Base-by-base conservation (phyloP, 1,284 basidiomycete species). In the Afroboletus lepidellus region DNA sequence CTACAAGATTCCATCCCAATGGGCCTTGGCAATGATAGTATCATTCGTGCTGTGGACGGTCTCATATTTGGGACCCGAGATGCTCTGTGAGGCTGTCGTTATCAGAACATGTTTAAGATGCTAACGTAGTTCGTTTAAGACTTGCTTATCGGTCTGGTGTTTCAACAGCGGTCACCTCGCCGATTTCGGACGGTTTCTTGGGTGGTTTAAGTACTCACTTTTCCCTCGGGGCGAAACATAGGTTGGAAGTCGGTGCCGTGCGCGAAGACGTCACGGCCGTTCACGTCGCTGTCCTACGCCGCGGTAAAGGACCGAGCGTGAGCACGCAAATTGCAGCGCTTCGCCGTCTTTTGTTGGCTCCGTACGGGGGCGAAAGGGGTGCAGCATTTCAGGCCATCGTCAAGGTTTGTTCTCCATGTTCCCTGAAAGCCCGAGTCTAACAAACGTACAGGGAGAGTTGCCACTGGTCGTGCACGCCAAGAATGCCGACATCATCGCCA, bases 401-500 rank as follows among this genome's bases (percentile, higher is more conserved):
- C 27, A 65, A 55, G 51, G 72, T 58, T 36, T 45, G 15, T 38
- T 33, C 34, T 9, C 39, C 27, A 24, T 16, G 18, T 34, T 18
- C 20, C 8, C 8, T 4, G 16, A 25, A 45, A 0, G 11, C 3
- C 8, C 8, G 5, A 46, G 44, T 37, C 47, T 64, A n/a, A 66
- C 30, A 13, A 36, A 25, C 6, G 21, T 18, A 30, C 49, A 78
- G 69, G 81, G 85, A 27, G 60, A 74, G 32, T 54, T 82, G 13
- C 78, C 83, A 9, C 65, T 90, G 39, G 80, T 87, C 2, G 71
- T 87, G 20, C 70, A 77, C 2, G 77, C 77, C 0, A 70, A 78
- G 57, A 81, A 78, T 51, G 89, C 88, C 11, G 89, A 94, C 68
- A 74, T 87, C 42, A 94, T 95, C 46, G 86, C 88, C 0, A 84